A percentile compares a stretch with the other conserved stretches of the same genome.
Conservation (phyloP, 352 stramenopile species). For the Nothophytophthora sp. region DNA sequence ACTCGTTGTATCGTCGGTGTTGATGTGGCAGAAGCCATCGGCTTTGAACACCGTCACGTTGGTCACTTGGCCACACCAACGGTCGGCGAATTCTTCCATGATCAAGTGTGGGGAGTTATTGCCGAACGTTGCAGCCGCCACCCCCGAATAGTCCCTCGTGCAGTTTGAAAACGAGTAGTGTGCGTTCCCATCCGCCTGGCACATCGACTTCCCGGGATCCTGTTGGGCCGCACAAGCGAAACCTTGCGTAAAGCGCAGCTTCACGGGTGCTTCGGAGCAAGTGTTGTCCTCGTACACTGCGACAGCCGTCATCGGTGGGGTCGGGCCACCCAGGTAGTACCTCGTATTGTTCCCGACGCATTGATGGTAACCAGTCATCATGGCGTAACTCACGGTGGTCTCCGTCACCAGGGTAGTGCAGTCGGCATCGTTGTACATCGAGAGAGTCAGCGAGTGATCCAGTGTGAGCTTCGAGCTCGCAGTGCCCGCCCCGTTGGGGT, state of each 20-base stretch:
- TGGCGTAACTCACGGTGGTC: background rate
- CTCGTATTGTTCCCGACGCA: background rate
- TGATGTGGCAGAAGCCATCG: conserved; percentile 5
- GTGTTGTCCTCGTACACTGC: conserved; percentile 4
- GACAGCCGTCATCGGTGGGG: background rate
- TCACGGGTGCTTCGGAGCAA: conserved; percentile 1
- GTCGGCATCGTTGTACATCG: conserved; percentile 1
- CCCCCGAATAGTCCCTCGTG: background rate
- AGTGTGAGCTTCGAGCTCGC: conserved; percentile 1
- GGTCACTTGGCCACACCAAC: background rate
- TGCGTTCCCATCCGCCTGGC: background rate
- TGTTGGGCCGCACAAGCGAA: background rate
- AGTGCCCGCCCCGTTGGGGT: background rate
- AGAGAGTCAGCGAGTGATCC: conserved; percentile 1
- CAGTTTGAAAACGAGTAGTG: conserved; percentile 4
- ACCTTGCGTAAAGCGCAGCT: conserved; percentile 1
- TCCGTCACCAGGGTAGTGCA: background rate
- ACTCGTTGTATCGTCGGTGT: conserved; percentile 3
- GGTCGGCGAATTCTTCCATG: conserved; percentile 3
- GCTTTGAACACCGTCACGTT: conserved; percentile 4
- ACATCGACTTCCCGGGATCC: background rate
- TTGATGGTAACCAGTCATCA: conserved; percentile 1
- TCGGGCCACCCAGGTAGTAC: conserved; percentile 4
- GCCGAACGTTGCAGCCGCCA: background rate
- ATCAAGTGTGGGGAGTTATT: background rate